Base-by-base conservation (phyloP, 116 monocot species). In the Cymodocea nodosa region DNA sequence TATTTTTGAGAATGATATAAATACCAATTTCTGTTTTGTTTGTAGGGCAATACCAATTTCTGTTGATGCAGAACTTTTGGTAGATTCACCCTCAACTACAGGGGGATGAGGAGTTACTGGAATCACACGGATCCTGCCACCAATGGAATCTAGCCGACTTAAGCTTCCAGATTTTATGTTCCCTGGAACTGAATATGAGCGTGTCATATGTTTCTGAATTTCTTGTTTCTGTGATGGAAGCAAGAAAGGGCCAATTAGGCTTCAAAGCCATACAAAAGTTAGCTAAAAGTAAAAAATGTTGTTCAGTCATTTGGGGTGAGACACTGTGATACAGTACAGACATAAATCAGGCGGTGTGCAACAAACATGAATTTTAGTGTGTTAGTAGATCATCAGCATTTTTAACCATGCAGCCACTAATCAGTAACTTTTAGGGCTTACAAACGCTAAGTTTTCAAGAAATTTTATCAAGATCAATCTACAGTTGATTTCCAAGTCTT, bases 111-210 rank as follows among this genome's bases (percentile, higher is more conserved):
- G 88, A 55, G 88, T 82, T 23, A 69, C 59, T 66, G 85, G 70
- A 65, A 90, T 80, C 16, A 97, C 91, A 44, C 97, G 87, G 51
- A 97, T 78, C 34, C 85, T 48, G 44, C 75, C 78, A 52, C 76
- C 58, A 63, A 81, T 34, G 19, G 95, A 97, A 71, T 88, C 64
- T 56, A 65, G 64, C 44, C 87, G 61, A 54, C 64, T 52, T 23
- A 90, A 78, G 62, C 70, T 81, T 60, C 74, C 75, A 52, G 52
- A 59, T 75, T 90, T 95, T 55, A 66, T 74, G 82, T 85, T 87
- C 56, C 73, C 83, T 8, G 91, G 97, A 68, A 88, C 84, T 40
- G 97, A 97, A 63, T 85, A 71, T 52, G 97, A 97, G 24, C 97
- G 90, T 51, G 52, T 69, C 2, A 97, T 91, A 62, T 87, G 76